These are phyloP conservation scores for Zymoseptoria ardabiliae DNA, from an alignment of 2,329 filamentous ascomycete species.

Conservation along the genomic window DNA sequence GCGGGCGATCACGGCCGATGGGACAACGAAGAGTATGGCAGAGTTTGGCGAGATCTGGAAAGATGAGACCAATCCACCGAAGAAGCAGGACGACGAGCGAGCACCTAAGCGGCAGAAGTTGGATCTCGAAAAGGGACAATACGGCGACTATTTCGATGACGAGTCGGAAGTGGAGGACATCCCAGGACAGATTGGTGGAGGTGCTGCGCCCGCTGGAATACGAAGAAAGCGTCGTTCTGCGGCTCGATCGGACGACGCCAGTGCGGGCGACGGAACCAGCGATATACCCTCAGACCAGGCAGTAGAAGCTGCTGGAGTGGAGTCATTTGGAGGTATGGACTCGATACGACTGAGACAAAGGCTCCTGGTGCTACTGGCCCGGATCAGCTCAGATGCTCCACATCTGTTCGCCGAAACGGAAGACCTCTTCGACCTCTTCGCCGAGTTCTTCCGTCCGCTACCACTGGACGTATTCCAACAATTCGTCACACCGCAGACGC, in stretches of 20 bases:
- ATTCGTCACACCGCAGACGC: conserved; percentile 43
- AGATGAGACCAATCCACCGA: conserved; percentile 51
- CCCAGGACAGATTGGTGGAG: not conserved
- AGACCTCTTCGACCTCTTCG: conserved; percentile 54
- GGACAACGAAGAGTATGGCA: conserved; percentile 43
- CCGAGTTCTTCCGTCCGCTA: conserved; percentile 50
- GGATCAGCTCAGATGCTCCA: conserved; percentile 25
- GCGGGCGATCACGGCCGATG: conserved; percentile 62
- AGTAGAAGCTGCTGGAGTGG: conserved; percentile 1
- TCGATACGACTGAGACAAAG: conserved; percentile 57
- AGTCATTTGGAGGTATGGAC: conserved; percentile 37
- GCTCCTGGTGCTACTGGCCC: conserved; percentile 48
- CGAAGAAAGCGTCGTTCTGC: conserved; percentile 4
- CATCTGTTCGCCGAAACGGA: conserved; percentile 43
- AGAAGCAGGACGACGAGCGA: conserved; percentile 46
- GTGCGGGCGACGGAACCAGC: conserved; percentile 2
- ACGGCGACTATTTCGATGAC: conserved; percentile 29
- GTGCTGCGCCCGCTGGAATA: not conserved
- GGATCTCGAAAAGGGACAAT: conserved; percentile 48
- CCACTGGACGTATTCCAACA: conserved; percentile 52
- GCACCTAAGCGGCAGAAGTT: conserved; percentile 47
- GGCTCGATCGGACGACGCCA: not conserved
- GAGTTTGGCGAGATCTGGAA: conserved; percentile 61
- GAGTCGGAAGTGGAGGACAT: conserved; percentile 19
- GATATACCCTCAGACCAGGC: not conserved